Percentiles rank a stretch among this genome's conserved stretches.
These are phyloP conservation scores for Cucumis sativus DNA, from an alignment of 306 rosid species.

Conservation along the genomic window DNA sequence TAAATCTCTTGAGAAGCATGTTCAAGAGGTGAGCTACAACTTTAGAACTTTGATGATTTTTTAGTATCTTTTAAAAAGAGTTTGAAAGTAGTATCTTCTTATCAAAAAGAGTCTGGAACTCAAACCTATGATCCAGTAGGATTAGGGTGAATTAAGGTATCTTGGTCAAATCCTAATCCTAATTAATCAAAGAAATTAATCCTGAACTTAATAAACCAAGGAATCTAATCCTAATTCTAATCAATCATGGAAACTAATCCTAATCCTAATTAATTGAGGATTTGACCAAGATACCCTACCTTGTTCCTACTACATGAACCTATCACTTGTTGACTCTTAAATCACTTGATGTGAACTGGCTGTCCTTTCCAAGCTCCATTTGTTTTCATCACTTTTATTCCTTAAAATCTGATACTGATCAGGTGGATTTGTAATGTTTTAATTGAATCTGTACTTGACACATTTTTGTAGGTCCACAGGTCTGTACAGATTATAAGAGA, in stretches of 20 bases:
- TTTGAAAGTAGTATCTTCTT: not conserved
- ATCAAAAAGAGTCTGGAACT: not conserved
- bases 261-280: no score
- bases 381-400: not conserved
- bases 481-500: slow-evolving; percentile 91
- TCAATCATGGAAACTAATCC: no score
- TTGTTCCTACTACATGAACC: no score
- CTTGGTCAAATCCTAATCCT: no score
- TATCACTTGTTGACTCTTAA: not conserved
- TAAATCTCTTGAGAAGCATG: slow-evolving; percentile 60
- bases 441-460: not conserved
- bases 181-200: no score
- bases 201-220: no score
- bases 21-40: slow-evolving; percentile 59
- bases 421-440: not conserved
- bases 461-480: slow-evolving; percentile 68
- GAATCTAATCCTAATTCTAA: no score
- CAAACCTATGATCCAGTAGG: not conserved
- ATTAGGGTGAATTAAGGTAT: no score
- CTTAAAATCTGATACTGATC: not conserved
- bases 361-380: not conserved
- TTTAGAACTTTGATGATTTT: not conserved
- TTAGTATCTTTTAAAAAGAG: not conserved
- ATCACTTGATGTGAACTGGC: not conserved
- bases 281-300: no score